Evolutionary conservation across 345 rosid genomes (phyloP).

Genomic region (Rhizophora mangle): DNA sequence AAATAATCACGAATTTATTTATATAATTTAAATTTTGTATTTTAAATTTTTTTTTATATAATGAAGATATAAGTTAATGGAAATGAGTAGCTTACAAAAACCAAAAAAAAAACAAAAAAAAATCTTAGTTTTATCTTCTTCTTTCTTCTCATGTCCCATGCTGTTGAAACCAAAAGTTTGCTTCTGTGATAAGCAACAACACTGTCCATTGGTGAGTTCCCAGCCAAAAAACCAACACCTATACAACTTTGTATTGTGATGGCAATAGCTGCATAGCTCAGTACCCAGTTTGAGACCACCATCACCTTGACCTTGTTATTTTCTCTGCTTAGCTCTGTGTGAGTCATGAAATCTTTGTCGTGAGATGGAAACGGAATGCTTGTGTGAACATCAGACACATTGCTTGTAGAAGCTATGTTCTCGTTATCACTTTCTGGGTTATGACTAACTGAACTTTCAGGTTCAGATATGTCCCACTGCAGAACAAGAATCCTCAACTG

Average conservation of each 20-base stretch:
- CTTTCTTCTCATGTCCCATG: too few relatives aligned
- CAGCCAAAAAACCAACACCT: too few relatives aligned
- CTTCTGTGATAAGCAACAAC: too few relatives aligned
- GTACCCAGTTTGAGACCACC: slow-evolving; percentile 29
- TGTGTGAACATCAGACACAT: slow-evolving; percentile 16
- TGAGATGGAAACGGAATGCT: slow-evolving; percentile 14
- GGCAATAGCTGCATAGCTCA: slow-evolving; percentile 14
- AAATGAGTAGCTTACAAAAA: too few relatives aligned
- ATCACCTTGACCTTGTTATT: slow-evolving; percentile 86
- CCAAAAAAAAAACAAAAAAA: too few relatives aligned
- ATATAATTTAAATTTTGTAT: too few relatives aligned
- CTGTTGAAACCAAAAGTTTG: too few relatives aligned
- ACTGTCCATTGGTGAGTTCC: too few relatives aligned
- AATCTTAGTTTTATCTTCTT: too few relatives aligned
- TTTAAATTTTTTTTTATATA: too few relatives aligned
- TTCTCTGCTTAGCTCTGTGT: slow-evolving; percentile 38
- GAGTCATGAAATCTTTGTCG: slow-evolving; percentile 21
- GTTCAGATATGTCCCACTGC: slow-evolving; percentile 37
- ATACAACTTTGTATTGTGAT: slow-evolving; percentile 28
- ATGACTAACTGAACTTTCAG: slow-evolving; percentile 42
- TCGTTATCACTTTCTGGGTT: slow-evolving; percentile 30
- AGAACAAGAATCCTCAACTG: slow-evolving; percentile 55
- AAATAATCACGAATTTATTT: too few relatives aligned
- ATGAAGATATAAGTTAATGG: too few relatives aligned
- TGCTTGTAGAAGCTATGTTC: slow-evolving; percentile 22